phyloP scores from a whole-genome alignment of 768 basidiomycete genomes.

The Porphyrellus cyaneotinctus region DNA sequence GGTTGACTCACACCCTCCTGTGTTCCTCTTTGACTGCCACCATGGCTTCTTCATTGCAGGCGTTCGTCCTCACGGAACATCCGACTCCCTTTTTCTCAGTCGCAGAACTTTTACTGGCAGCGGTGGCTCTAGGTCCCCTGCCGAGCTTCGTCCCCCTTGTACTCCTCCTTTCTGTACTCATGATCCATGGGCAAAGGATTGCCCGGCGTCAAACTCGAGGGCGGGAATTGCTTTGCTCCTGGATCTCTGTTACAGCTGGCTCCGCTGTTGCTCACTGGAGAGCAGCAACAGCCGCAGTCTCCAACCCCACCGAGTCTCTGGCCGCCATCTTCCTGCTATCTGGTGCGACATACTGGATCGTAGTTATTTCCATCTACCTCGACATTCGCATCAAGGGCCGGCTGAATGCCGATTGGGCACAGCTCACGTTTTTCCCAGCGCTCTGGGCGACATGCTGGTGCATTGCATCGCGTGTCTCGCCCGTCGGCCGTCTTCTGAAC shows the following conservation, averaged over 20 bases:
- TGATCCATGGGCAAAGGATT: constrained; percentile 32
- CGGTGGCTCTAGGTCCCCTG: constrained; percentile 25
- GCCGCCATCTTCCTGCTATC: constrained; percentile 43
- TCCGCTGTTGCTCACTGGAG: constrained; percentile 39
- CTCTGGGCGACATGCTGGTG: constrained; percentile 68
- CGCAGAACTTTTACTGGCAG: constrained; percentile 22
- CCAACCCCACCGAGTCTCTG: constrained; percentile 47
- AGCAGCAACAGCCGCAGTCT: constrained; percentile 52
- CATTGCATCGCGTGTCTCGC: constrained; percentile 49
- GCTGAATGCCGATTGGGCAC: constrained; percentile 36
- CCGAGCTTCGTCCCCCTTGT: constrained; percentile 35
- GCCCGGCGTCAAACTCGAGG: constrained; percentile 26
- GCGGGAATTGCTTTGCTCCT: constrained; percentile 33
- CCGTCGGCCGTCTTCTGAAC: constrained; percentile 64
- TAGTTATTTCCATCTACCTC: constrained; percentile 38
- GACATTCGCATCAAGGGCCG: constrained; percentile 35
- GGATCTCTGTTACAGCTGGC: constrained; percentile 36
- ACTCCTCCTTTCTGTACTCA: constrained; percentile 22
- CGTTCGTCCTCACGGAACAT: constrained; percentile 23
- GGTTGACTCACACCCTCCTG: neutral
- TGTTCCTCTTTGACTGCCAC: constrained; percentile 8
- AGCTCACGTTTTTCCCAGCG: constrained; percentile 58
- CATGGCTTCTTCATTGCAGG: constrained; percentile 22
- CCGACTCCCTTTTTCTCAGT: constrained; percentile 23
- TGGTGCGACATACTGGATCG: constrained; percentile 40